phyloP scores from a whole-genome alignment of 2,329 filamentous ascomycete species.

The Verticillium dahliae region DNA sequence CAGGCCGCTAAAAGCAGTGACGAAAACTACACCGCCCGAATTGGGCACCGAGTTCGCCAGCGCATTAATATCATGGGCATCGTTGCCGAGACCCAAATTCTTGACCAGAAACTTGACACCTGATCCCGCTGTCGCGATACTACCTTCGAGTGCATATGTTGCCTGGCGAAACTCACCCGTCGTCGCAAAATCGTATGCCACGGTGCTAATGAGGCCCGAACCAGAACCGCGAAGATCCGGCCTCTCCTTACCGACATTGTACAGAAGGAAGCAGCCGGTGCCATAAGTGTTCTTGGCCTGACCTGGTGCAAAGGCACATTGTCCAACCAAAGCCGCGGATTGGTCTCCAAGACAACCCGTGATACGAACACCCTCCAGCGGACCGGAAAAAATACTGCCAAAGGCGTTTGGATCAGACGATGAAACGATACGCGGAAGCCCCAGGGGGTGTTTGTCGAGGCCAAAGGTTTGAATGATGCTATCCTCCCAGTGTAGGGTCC shows the following conservation, averaged over 20 bases:
- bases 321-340: slow-evolving; percentile 77
- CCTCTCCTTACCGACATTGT: slow-evolving; percentile 76
- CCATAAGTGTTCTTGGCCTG: slow-evolving; percentile 89
- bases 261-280: slow-evolving; percentile 82
- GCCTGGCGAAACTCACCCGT: slow-evolving; percentile 46
- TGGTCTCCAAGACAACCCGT: slow-evolving; percentile 85
- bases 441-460: slow-evolving; percentile 60
- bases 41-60: slow-evolving; percentile 52
- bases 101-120: slow-evolving; percentile 69
- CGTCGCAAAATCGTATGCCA: slow-evolving; percentile 67
- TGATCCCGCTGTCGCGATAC: slow-evolving; percentile 68
- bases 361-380: slow-evolving; percentile 64
- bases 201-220: slow-evolving; percentile 76
- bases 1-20: slow-evolving; percentile 84
- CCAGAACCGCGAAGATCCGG: neutral
- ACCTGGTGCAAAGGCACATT: slow-evolving; percentile 76
- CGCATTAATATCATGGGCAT: slow-evolving; percentile 41
- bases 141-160: slow-evolving; percentile 76
- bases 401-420: slow-evolving; percentile 71
- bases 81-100: slow-evolving; percentile 54
- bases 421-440: slow-evolving; percentile 75
- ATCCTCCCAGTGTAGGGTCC: slow-evolving; percentile 74
- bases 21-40: slow-evolving; percentile 78
- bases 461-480: slow-evolving; percentile 72
- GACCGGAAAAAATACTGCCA: slow-evolving; percentile 58